Conservation (phyloP, 2,329 filamentous ascomycete genomes). For the Aspergillus hiratsukae region DNA sequence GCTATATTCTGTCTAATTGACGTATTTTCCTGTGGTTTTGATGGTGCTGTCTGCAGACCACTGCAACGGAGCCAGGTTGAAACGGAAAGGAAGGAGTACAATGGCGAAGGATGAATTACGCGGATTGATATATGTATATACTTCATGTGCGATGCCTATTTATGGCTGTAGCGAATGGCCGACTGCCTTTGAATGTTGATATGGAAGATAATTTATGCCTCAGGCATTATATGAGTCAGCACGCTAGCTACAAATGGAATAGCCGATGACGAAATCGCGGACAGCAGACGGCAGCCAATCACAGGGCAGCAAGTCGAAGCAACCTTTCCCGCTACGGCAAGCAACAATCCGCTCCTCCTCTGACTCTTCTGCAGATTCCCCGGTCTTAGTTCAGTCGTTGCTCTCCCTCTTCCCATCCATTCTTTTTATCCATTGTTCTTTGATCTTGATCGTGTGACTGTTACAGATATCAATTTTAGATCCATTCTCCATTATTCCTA, state of each 20-base stretch:
- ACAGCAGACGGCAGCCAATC: conserved; percentile 13
- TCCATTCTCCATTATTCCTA: not conserved
- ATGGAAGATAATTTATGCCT: not conserved
- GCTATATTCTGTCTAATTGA: not conserved
- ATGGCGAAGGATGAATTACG: too few relatives aligned
- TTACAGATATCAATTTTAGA: not conserved
- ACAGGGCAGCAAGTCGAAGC: conserved; percentile 6
- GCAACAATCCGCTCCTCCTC: not conserved
- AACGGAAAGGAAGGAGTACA: not conserved
- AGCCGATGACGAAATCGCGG: conserved; percentile 1
- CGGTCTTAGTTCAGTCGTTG: not conserved
- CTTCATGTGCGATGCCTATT: too few relatives aligned
- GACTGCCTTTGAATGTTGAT: too few relatives aligned
- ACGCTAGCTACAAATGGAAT: not conserved
- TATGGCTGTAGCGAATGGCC: too few relatives aligned
- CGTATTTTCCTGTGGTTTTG: not conserved
- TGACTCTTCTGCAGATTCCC: conserved; percentile 1
- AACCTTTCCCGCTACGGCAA: conserved; percentile 6
- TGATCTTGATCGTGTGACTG: not conserved
- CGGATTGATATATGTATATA: too few relatives aligned
- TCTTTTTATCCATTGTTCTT: not conserved
- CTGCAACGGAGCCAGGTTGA: not conserved
- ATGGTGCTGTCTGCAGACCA: not conserved
- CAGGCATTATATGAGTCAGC: not conserved
- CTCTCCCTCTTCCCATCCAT: not conserved